Evolutionary conservation across 2,329 filamentous ascomycete species (phyloP).

Genomic region (Aspergillus ochraceoroseus): DNA sequence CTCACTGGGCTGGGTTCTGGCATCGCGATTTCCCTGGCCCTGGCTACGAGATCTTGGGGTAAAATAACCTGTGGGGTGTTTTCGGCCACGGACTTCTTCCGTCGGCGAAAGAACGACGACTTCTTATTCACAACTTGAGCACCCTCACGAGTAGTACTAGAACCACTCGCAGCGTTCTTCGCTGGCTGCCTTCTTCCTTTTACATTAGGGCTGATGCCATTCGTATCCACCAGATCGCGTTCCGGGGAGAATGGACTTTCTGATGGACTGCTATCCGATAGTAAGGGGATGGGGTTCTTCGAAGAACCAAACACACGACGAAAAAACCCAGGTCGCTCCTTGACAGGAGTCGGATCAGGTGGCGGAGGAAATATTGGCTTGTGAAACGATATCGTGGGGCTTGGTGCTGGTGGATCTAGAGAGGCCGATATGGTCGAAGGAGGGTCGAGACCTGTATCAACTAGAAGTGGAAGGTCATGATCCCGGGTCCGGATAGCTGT

Average conservation of each 20-base stretch:
- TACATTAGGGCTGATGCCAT: constrained; percentile 17
- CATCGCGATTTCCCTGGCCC: constrained; percentile 28
- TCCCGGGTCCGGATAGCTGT: constrained; percentile 31
- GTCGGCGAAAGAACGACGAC: constrained; percentile 86
- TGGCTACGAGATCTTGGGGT: constrained; percentile 43
- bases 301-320: constrained; percentile 81
- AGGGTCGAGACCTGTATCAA: constrained; percentile 29
- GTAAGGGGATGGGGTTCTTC: constrained; percentile 46
- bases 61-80: constrained; percentile 52
- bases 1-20: constrained; percentile 61
- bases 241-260: constrained; percentile 26
- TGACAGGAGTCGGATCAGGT: constrained; percentile 47
- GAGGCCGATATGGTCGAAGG: constrained; percentile 44
- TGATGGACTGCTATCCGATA: constrained; percentile 20
- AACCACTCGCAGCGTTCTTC: constrained; percentile 23
- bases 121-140: constrained; percentile 74
- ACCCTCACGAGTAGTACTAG: constrained; percentile 31
- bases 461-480: constrained; percentile 27
- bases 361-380: constrained; percentile 43
- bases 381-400: constrained; percentile 50
- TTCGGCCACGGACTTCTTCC: constrained; percentile 84
- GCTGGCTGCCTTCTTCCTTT: constrained; percentile 28
- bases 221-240: constrained; percentile 24
- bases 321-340: constrained; percentile 83
- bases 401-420: constrained; percentile 49